Conservation (phyloP, 257 asterid genomes). For the Fraxinus cuspidata region DNA sequence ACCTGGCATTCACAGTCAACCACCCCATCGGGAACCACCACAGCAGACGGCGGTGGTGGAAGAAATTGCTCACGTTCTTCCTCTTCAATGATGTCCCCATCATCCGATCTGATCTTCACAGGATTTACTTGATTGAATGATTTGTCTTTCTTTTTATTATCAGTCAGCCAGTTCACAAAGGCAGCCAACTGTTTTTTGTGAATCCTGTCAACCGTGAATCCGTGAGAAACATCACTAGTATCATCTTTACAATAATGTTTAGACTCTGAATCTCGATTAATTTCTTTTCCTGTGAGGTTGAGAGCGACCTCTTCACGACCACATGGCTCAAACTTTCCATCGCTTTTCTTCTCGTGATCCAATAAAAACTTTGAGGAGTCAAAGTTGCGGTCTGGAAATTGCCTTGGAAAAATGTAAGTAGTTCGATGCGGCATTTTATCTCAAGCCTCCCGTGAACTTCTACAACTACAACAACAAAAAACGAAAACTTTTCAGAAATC, state of each 20-base stretch:
- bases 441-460: conserved; percentile 14
- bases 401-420: conserved; percentile 84
- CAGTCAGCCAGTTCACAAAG: conserved; percentile 60
- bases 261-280: not conserved
- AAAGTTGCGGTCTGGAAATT: conserved; percentile 69
- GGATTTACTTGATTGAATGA: conserved; percentile 38
- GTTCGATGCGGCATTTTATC: conserved; percentile 90
- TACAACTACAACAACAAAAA: not conserved
- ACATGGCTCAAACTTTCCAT: conserved; percentile 24
- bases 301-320: not conserved
- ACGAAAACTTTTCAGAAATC: not conserved
- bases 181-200: conserved; percentile 72
- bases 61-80: conserved; percentile 42
- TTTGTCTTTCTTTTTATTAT: conserved; percentile 52
- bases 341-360: conserved; percentile 75
- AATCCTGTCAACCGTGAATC: conserved; percentile 64
- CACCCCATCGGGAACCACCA: conserved; percentile 25
- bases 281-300: not conserved
- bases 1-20: conserved; percentile 24
- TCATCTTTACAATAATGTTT: conserved; percentile 21
- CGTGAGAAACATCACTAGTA: conserved; percentile 20
- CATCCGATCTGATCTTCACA: conserved; percentile 46
- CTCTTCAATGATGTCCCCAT: conserved; percentile 34
- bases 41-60: conserved; percentile 35
- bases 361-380: conserved; percentile 47